Conservation (phyloP, 2,329 filamentous ascomycete species). For the Aspergillus sergii region DNA sequence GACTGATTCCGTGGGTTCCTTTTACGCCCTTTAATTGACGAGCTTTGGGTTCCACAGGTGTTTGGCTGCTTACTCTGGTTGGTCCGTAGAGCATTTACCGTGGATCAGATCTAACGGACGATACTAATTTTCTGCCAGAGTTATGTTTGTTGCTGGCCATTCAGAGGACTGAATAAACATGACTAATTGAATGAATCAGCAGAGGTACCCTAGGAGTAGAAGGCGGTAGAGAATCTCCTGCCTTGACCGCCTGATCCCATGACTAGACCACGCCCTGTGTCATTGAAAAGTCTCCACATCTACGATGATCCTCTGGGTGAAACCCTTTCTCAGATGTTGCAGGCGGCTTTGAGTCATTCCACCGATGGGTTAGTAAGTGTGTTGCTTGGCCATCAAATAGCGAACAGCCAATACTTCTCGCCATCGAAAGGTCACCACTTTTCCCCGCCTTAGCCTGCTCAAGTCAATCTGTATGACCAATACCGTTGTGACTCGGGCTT, state of each 20-base stretch:
- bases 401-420: neutral
- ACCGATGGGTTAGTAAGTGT: neutral
- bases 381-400: neutral
- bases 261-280: neutral
- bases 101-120: neutral
- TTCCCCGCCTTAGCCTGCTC: neutral
- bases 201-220: neutral
- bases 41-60: neutral
- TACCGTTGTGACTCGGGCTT: neutral
- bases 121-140: neutral
- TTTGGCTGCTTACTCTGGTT: neutral
- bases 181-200: neutral
- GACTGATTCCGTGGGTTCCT: neutral
- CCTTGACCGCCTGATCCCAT: neutral
- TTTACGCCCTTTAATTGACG: neutral
- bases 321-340: neutral
- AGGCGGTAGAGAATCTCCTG: neutral
- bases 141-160: neutral
- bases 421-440: neutral
- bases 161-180: accelerated
- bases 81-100: neutral
- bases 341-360: neutral
- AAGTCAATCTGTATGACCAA: neutral
- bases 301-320: neutral
- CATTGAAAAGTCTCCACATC: neutral